These are phyloP conservation scores for Xylaria intraflava DNA, from an alignment of 495 filamentous ascomycete genomes.

Conservation along the genomic window DNA sequence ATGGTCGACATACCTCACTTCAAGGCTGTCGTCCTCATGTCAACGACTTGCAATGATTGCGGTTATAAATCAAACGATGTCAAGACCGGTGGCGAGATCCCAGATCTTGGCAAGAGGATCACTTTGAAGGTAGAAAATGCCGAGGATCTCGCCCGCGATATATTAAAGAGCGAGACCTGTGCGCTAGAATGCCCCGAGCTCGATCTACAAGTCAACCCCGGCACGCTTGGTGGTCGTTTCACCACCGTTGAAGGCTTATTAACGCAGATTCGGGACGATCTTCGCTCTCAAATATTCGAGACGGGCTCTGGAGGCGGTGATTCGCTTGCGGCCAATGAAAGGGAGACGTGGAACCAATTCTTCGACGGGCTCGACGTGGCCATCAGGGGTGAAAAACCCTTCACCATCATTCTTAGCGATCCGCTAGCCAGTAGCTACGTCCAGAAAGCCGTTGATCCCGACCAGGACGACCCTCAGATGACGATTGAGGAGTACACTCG, in stretches of 20 bases:
- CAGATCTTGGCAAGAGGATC: constrained; percentile 78
- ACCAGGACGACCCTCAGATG: constrained; percentile 72
- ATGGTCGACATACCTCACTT: constrained; percentile 96
- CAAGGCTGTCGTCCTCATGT: constrained; percentile 89
- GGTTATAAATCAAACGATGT: constrained; percentile 94
- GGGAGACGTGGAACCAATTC: constrained; percentile 70
- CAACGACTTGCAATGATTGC: constrained; percentile 78
- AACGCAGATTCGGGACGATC: constrained; percentile 86
- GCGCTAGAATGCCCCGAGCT: constrained; percentile 78
- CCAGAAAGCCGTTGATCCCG: constrained; percentile 68
- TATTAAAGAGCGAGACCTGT: constrained; percentile 94
- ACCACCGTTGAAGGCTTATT: constrained; percentile 93
- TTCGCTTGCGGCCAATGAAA: constrained; percentile 57
- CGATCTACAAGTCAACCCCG: constrained; percentile 73
- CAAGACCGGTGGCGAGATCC: constrained; percentile 90
- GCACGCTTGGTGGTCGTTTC: constrained; percentile 93
- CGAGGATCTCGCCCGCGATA: constrained; percentile 83
- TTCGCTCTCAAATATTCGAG: constrained; percentile 80
- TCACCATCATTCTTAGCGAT: constrained; percentile 80
- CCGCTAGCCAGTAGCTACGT: constrained; percentile 89
- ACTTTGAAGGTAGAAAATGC: constrained; percentile 63
- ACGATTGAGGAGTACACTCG: constrained; percentile 77
- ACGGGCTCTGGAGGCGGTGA: constrained; percentile 57
- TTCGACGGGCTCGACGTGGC: constrained; percentile 69
- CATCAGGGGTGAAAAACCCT: constrained; percentile 74